Evolutionary conservation across 1,284 basidiomycete genomes (phyloP), one percentile per base, ranked within the genome.

Genomic region (Hypsizygus ulmarius): DNA sequence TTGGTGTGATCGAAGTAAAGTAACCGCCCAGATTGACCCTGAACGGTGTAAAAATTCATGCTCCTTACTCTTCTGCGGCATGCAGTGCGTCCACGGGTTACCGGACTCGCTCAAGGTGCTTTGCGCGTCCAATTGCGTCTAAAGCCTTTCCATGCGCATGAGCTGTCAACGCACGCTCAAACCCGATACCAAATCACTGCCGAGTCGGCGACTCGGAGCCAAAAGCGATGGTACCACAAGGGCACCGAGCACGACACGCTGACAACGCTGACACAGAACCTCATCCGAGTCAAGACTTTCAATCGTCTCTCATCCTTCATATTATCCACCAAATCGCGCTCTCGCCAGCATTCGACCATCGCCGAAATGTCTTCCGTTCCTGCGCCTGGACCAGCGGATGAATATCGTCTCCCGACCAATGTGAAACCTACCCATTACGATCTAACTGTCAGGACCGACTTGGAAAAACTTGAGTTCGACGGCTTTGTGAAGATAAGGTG

Each of bases 361-460:
- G 38, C 55, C 32, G 49, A 55, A 44, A 51, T 57, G 54, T 53
- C 39, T 45, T 38, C 44, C 30, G 38, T 42, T 15, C 39, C 27
- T 12, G 35, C 39, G 16, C 40, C 49, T 49, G 30, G 29, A 25
- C 39, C 60, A 25, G 46, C 29, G 5, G 67, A 73, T 56, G 65
- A 82, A 52, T 90, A 86, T 67, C 83, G 91, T 56, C 79, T 96
- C 42, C 91, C 91, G 9, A 78, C 77, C 8, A 74, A 84, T 58
- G 82, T 92, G 50, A 81, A 77, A 57, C 87, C 92, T 15, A 77
- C 70, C 19, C 91, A 95, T 67, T 97, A 97, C 69, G 89, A 87
- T 59, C 68, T 97, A 43, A 86, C 82, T 40, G 74, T 96, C 68
- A 86, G 80, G 64, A 95, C 94, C 2, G 89, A 96, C 68, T 78